Base-by-base conservation (phyloP, 2,329 filamentous ascomycete species). In the Endocalyx cinctus region DNA sequence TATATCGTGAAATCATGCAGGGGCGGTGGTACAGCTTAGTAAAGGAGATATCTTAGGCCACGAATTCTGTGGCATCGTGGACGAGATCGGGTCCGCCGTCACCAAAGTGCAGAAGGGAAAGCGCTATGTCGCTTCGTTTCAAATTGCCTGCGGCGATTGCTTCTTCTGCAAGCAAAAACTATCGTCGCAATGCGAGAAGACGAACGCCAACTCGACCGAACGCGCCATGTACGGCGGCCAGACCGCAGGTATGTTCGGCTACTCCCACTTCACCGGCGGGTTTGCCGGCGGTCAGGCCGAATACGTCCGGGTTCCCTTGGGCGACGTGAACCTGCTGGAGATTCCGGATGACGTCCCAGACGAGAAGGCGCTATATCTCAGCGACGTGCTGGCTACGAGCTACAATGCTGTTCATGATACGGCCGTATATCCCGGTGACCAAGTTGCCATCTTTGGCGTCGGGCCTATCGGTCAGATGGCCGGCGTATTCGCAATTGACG, bases 211-310 rank as follows among this genome's bases (percentile, higher is more conserved):
- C 56, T 79, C 72, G 0, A 72, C 78, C 27, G 73, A 74, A 43
- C 81, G 84, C 45, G 77, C 72, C 33, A 82, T 94, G 79, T 94
- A 92, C 52, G 87, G 87, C 10, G 78, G 79, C 3, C 72, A 79
- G 31, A 89, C 86, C 4, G 73, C 84, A 1, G 87, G 79, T 13
- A 79, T 85, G 43, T 84, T 85, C 49, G 81, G 82, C 2, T 85
- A 84, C 51, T 79, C 77, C 3, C 82, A 87, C 52, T 86, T 94
- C 53, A 88, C 84, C 0, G 87, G 87, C 6, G 88, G 88, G 0
- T 94, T 90, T 53, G 86, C 87, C 1, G 87, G 88, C 30, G 87
- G 87, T 0, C 88, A 94, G 59, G 84, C 87, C 4, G 88, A 94
- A 62, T 94, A 87, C 50, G 82, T 89, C 1, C 76, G 87, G 6